A percentile compares a stretch with the other conserved stretches of the same genome.
Conservation (phyloP, 2,329 filamentous ascomycete species). For the Diplodia mutila region DNA sequence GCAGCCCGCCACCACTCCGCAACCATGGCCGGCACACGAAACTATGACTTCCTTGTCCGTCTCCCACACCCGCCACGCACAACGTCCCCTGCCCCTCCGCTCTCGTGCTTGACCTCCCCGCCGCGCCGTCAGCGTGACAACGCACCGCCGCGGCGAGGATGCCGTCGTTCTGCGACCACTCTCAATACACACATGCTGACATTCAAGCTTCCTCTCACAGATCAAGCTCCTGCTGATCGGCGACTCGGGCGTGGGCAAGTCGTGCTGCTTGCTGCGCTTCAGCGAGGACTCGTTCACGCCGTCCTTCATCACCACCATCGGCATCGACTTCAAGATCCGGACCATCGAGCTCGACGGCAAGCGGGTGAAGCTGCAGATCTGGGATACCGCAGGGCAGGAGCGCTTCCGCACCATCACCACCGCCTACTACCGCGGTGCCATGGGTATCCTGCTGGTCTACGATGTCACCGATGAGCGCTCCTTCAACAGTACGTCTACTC, state of each 20-base stretch:
- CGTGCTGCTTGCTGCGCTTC: conserved; percentile 94
- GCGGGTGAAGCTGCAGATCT: conserved; percentile 98
- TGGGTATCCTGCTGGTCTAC: conserved; percentile 97
- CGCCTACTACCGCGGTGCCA: conserved; percentile 96
- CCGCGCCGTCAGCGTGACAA: conserved; percentile 24
- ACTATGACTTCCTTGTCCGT: conserved; percentile 97
- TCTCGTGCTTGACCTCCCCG: conserved; percentile 8
- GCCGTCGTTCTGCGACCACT: conserved; percentile 21
- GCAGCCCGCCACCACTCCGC: conserved; percentile 20
- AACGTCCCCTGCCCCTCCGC: conserved; percentile 27
- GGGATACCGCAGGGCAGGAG: conserved; percentile 98
- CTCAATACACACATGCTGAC: conserved; percentile 4
- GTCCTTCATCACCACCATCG: conserved; percentile 98
- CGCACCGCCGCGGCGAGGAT: conserved; percentile 17
- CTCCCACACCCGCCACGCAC: conserved; percentile 25
- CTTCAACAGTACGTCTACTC: conserved; percentile 77
- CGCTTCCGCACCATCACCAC: conserved; percentile 98
- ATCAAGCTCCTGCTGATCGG: conserved; percentile 97
- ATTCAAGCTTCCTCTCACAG: conserved; percentile 50
- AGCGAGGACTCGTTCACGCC: conserved; percentile 97
- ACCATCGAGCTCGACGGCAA: conserved; percentile 99
- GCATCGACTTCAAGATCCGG: conserved; percentile 99
- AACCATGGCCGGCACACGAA: conserved; percentile 91
- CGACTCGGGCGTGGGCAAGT: conserved; percentile 96
- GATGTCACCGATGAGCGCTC: conserved; percentile 96